phyloP scores from a whole-genome alignment of 2,329 filamentous ascomycete genomes.

The Chaetomium sp. region DNA sequence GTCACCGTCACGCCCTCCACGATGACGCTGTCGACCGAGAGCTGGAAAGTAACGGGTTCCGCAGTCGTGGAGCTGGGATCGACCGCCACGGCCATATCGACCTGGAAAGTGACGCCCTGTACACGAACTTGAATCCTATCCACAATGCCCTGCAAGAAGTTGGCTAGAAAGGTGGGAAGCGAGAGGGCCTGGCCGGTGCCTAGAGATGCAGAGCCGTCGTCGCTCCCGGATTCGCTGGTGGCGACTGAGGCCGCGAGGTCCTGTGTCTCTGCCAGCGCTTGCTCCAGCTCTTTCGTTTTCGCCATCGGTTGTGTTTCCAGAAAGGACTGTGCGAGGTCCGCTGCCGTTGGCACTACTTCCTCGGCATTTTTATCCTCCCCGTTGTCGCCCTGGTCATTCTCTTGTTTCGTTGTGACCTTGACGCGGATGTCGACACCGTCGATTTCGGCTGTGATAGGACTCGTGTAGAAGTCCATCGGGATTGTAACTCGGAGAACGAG shows the following conservation, averaged over 20 bases:
- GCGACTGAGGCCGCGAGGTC: constrained; percentile 55
- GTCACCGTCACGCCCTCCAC: constrained; percentile 58
- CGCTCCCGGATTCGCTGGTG: constrained; percentile 53
- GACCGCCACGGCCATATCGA: constrained; percentile 54
- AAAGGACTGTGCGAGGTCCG: constrained; percentile 71
- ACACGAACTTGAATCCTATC: constrained; percentile 65
- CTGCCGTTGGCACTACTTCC: constrained; percentile 56
- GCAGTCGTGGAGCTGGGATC: constrained; percentile 41
- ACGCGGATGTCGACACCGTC: constrained; percentile 71
- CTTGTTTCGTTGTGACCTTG: constrained; percentile 42
- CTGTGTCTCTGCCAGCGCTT: constrained; percentile 58
- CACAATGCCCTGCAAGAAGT: constrained; percentile 66
- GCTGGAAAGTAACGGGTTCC: constrained; percentile 56
- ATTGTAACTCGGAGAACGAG: constrained; percentile 72
- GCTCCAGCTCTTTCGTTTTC: constrained; percentile 62
- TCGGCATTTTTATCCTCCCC: constrained; percentile 24
- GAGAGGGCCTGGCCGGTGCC: constrained; percentile 68
- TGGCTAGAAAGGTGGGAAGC: constrained; percentile 63
- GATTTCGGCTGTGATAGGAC: constrained; percentile 73
- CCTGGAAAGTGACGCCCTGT: constrained; percentile 56
- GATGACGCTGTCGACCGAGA: constrained; percentile 58
- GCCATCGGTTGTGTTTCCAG: constrained; percentile 62
- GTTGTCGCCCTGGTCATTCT: constrained; percentile 25
- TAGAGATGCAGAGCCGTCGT: constrained; percentile 48
- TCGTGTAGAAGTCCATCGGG: constrained; percentile 81